Evolutionary conservation across 1,284 basidiomycete species (phyloP).

Genomic region (Apiotrichum brassicae): DNA sequence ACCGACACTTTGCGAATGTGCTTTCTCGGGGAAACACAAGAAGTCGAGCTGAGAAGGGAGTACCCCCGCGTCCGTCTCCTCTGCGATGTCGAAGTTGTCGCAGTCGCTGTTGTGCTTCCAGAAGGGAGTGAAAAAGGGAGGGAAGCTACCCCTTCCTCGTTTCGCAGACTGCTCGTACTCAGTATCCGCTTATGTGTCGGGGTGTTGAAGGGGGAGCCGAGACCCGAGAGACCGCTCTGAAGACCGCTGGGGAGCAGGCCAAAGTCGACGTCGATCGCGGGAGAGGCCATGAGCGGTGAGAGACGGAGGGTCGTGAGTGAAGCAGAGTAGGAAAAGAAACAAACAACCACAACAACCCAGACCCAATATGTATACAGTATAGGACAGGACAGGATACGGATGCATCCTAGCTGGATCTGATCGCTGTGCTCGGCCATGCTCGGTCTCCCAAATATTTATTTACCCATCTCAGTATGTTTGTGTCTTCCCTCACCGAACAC

Average conservation of each 20-base stretch:
- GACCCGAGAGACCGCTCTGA: not conserved
- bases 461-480: no score
- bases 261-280: not conserved
- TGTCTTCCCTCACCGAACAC: no score
- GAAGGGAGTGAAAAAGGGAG: not conserved
- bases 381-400: no score
- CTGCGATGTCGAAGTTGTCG: not conserved
- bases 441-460: no score
- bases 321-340: not conserved
- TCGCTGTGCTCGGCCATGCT: no score
- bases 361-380: no score
- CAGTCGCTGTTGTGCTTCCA: no score
- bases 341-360: no score
- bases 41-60: not conserved
- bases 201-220: constrained; percentile 11
- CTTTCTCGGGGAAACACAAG: not conserved
- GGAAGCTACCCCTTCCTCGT: not conserved
- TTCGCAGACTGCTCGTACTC: not conserved
- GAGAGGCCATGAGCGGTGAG: no score
- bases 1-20: not conserved
- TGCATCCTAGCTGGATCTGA: no score
- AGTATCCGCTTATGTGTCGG: not conserved
- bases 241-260: constrained; percentile 2
- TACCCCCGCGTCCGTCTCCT: not conserved
- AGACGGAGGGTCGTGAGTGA: no score